Percentiles rank a stretch among this genome's conserved stretches.
These are phyloP conservation scores for Puccinia coronata DNA, from an alignment of 1,284 basidiomycete genomes.

Conservation along the genomic window DNA sequence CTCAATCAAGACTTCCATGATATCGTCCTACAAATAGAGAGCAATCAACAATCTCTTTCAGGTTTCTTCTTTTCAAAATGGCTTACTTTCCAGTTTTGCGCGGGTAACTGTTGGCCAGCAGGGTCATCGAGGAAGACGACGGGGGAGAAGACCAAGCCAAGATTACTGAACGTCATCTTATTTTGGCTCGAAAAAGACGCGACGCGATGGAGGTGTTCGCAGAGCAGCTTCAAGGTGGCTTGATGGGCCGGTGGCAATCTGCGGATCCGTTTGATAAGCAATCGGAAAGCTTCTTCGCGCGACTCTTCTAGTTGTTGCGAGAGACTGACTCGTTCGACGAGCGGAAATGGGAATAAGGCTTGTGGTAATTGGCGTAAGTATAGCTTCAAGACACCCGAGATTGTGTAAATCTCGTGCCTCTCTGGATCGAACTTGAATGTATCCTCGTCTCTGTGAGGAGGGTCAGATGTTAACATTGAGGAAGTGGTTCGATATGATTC, in stretches of 20 bases:
- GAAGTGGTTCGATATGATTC: no score
- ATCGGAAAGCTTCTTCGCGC: conserved; percentile 70
- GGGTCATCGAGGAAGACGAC: conserved; percentile 63
- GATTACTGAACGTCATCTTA: conserved; percentile 83
- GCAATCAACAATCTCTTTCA: not conserved
- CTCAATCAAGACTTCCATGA: conserved; percentile 82
- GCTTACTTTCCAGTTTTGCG: conserved; percentile 72
- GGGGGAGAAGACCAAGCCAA: conserved; percentile 58
- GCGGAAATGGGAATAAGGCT: conserved; percentile 81
- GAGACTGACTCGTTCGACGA: conserved; percentile 71
- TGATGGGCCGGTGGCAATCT: conserved; percentile 83
- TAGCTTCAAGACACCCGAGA: conserved; percentile 86
- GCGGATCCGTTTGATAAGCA: conserved; percentile 74
- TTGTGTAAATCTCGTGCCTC: conserved; percentile 81
- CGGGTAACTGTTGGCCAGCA: conserved; percentile 76
- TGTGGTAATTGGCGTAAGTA: conserved; percentile 90
- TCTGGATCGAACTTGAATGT: conserved; percentile 74
- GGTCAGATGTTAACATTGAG: not conserved
- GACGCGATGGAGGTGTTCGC: conserved; percentile 83
- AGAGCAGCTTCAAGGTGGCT: conserved; percentile 78
- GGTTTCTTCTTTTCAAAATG: not conserved
- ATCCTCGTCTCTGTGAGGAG: conserved; percentile 67
- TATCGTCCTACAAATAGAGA: conserved; percentile 67
- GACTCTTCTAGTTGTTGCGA: conserved; percentile 66
- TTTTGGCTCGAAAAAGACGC: conserved; percentile 72